Percentiles rank a stretch among this genome's conserved stretches.
phyloP scores from a whole-genome alignment of 139 green algal genomes.

The Nannochloris sp. region DNA sequence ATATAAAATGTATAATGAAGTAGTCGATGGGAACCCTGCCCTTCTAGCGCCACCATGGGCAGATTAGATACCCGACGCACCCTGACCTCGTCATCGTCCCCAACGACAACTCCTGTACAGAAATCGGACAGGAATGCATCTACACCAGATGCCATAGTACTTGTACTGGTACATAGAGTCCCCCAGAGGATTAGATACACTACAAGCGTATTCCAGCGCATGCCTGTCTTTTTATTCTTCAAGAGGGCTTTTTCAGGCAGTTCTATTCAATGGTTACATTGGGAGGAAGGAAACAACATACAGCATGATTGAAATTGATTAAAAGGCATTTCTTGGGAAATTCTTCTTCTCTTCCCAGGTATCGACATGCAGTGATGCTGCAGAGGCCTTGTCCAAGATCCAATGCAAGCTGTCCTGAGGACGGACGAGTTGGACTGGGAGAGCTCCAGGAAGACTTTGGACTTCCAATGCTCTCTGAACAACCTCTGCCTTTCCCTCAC shows the following conservation, averaged over 20 bases:
- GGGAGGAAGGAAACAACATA: too few relatives aligned
- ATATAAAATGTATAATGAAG: neutral
- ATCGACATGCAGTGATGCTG: slow-evolving; percentile 42
- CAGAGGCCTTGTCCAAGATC: slow-evolving; percentile 44
- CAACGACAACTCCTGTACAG: too few relatives aligned
- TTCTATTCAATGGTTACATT: too few relatives aligned
- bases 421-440: slow-evolving; percentile 82
- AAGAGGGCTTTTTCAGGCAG: too few relatives aligned
- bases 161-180: too few relatives aligned
- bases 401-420: slow-evolving; percentile 47
- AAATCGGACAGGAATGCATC: too few relatives aligned
- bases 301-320: slow-evolving; percentile 1
- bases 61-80: too few relatives aligned
- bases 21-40: slow-evolving; percentile 8
- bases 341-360: slow-evolving; percentile 62
- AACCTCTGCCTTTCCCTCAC: slow-evolving; percentile 69
- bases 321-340: slow-evolving; percentile 41
- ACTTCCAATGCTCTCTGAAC: slow-evolving; percentile 81
- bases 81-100: too few relatives aligned
- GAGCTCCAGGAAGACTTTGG: slow-evolving; percentile 73
- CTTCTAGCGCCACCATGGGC: neutral
- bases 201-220: too few relatives aligned
- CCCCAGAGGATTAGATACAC: too few relatives aligned
- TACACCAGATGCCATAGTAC: too few relatives aligned
- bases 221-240: too few relatives aligned